Evolutionary conservation across 1,284 basidiomycete species (phyloP).

Genomic region (Leccinum holopus): DNA sequence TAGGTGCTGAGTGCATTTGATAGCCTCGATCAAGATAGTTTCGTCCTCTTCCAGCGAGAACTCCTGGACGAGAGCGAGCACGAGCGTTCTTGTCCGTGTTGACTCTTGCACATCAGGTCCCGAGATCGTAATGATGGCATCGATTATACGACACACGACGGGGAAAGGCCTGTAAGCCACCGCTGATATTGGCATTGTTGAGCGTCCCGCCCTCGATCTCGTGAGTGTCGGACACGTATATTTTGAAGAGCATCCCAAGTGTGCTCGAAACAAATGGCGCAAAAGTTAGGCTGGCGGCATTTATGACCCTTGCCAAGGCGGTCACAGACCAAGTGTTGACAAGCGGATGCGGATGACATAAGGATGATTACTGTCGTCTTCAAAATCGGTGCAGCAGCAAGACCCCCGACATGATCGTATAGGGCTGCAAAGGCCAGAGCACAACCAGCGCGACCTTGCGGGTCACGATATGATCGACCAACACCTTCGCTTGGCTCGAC

Average conservation of each 20-base stretch:
- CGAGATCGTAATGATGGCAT: conserved; percentile 90
- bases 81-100: conserved; percentile 73
- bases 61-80: conserved; percentile 84
- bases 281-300: conserved; percentile 91
- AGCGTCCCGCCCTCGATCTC: conserved; percentile 92
- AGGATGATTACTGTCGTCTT: conserved; percentile 97
- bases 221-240: conserved; percentile 90
- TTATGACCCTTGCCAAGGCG: conserved; percentile 85
- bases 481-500: conserved; percentile 84
- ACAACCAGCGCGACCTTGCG: conserved; percentile 91
- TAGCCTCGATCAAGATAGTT: conserved; percentile 88
- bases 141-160: conserved; percentile 87
- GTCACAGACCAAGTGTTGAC: conserved; percentile 94
- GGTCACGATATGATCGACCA: conserved; percentile 96
- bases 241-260: conserved; percentile 87
- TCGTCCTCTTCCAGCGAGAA: conserved; percentile 87
- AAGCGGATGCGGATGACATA: conserved; percentile 97
- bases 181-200: conserved; percentile 82
- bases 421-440: conserved; percentile 94
- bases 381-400: conserved; percentile 90
- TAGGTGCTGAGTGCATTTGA: conserved; percentile 95
- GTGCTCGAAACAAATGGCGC: conserved; percentile 88
- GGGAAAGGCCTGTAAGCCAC: conserved; percentile 93
- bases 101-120: conserved; percentile 96
- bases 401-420: conserved; percentile 89